Base-by-base conservation (phyloP, 2,329 filamentous ascomycete genomes). In the Nannizziopsis barbatae region DNA sequence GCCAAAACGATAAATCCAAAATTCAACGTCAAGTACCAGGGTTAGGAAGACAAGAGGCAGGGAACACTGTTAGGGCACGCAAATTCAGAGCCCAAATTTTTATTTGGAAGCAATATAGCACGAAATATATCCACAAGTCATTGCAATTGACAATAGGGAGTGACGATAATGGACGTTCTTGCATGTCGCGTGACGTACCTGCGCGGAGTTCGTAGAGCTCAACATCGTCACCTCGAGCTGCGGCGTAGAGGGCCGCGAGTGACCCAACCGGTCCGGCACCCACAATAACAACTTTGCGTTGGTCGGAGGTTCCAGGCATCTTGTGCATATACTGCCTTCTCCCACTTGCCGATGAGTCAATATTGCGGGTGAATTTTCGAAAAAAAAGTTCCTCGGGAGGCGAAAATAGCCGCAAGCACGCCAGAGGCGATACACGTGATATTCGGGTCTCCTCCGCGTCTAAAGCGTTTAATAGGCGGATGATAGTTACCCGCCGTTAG, bases 221-320 rank as follows among this genome's bases (percentile, higher is more conserved):
- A 30, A 98, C 92, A 60, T 90, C 73, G 65, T 94, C 81, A 38
- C 89, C 92, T 64, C 90, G 76, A 57, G 83, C 78, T 2, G 92
- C 90, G 47, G 92, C 90, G 71, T 96, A 98, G 5, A 98, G 71
- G 38, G 88, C 92, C 18, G 92, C 89, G 37, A 98, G 72, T 9
- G 89, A 86, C 35, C 92, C 92, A 6, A 98, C 92, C 0, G 92
- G 92, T 1, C 92, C 92, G 47, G 89, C 92, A 47, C 92, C 92
- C 42, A 98, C 83, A 41, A 98, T 76, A 15, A 94, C 76, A 48
- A 84, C 79, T 66, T 86, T 92, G n/a, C 17, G 38, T 58, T 86
- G 76, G 52, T 58, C 63, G 45, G 30, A 47, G n/a, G 6, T 17
- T 30, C 42, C 51, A n/a, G 51, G 45, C 45, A 47, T 47, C 14